Evolutionary conservation across 2,329 filamentous ascomycete species (phyloP), one percentile per base, ranked within the genome.

Genomic region (Ascochyta lentis): DNA sequence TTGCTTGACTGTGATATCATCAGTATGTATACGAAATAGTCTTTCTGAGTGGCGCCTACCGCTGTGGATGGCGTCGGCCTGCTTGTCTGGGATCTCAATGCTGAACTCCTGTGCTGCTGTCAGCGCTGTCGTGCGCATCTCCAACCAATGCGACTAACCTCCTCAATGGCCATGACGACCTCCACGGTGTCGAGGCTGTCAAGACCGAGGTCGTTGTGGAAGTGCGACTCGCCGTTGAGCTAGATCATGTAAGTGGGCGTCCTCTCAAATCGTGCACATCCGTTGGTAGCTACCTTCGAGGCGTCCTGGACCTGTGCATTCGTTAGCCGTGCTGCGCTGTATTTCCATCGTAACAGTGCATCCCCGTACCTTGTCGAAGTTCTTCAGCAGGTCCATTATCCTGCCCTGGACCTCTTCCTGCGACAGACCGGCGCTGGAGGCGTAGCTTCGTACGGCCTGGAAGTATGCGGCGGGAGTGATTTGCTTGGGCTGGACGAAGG

Each of bases 91-190:
- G 73, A 97, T 97, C 86, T 97, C 93, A 78, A 97, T 95, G 89
- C 92, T 89, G 80, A 89, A 89, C 74, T 89, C 87, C 86, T 88
- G 69, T 70, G 37, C 6, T 24, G 22, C 19, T 59, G 65, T 68
- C 43, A 62, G 55, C 49, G 26, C 48, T 60, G 39, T 26, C 39
- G 48, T 19, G 19, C 41, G 35, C 61, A 13, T 37, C 7, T 22
- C 23, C 40, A 26, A n/a, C 38, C 41, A 34, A 24, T 47, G 54
- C 62, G 51, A 68, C 78, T 64, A 80, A 92, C 90, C 88, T 99
- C 95, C 86, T 99, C 95, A 80, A 99, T 98, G 66, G 95, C 95
- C 95, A 99, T 99, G 71, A 99, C 95, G 67, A 99, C 95, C 85
- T 99, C 95, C 63, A 99, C 95, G 63, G 95, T 97, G 79, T 99